These are phyloP conservation scores for Eutrema japonicum DNA, from an alignment of 345 rosid genomes.

Conservation along the genomic window DNA sequence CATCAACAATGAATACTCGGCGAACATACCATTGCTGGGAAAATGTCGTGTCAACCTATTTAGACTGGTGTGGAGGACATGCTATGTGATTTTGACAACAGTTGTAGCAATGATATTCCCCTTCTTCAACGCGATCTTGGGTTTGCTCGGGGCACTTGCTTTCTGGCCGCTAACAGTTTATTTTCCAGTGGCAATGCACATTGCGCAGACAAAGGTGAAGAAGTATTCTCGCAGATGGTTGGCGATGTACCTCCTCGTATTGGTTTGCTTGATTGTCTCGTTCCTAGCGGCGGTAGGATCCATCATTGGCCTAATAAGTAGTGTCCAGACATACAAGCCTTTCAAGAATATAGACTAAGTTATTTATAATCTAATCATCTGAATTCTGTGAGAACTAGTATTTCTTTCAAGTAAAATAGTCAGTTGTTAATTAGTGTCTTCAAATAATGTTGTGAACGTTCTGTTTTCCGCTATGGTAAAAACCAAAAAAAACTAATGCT, in stretches of 20 bases:
- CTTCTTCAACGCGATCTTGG: conserved; percentile 84
- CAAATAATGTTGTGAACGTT: conserved; percentile 14
- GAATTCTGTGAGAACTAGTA: background rate
- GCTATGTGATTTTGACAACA: conserved; percentile 64
- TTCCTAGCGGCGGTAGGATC: conserved; percentile 74
- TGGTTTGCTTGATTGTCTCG: conserved; percentile 65
- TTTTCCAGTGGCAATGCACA: conserved; percentile 88
- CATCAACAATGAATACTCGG: conserved; percentile 55
- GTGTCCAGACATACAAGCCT: conserved; percentile 71
- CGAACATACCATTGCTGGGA: conserved; percentile 51
- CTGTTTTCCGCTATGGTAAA: background rate
- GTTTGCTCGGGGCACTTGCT: conserved; percentile 72
- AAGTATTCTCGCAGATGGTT: conserved; percentile 69
- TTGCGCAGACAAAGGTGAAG: conserved; percentile 52
- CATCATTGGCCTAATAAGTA: conserved; percentile 60
- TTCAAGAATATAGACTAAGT: conserved; percentile 45
- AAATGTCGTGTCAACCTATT: conserved; percentile 55
- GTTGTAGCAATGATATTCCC: conserved; percentile 83
- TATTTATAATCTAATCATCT: background rate
- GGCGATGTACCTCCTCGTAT: conserved; percentile 61
- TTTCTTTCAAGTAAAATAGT: conserved; percentile 12
- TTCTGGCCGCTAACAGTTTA: conserved; percentile 93
- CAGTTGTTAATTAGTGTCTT: background rate
- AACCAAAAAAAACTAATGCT: background rate
- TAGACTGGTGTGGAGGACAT: conserved; percentile 77